A percentile compares a stretch with the other conserved stretches of the same genome.
Conservation (phyloP, 306 rosid genomes). For the Vigna trinervia region DNA sequence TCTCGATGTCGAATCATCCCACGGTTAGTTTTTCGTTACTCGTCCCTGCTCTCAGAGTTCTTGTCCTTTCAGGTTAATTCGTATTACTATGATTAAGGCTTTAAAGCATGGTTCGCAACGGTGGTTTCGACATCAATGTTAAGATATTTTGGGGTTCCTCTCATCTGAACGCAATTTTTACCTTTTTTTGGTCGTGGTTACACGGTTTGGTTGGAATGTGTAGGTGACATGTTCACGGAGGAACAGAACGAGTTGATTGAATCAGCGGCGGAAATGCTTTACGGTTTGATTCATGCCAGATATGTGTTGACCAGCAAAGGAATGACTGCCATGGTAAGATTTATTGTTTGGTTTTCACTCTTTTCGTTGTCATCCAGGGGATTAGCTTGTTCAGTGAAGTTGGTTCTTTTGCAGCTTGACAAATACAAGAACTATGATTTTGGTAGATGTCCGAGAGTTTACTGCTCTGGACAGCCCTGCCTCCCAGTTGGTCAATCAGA, state of each 20-base stretch:
- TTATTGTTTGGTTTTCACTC: not conserved
- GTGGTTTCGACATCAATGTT: not conserved
- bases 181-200: not conserved
- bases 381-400: constrained; percentile 31
- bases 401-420: constrained; percentile 70
- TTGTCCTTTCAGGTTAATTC: constrained; percentile 20
- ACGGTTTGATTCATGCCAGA: constrained; percentile 94
- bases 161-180: not conserved
- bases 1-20: constrained; percentile 97
- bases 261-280: constrained; percentile 99
- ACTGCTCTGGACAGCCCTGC: constrained; percentile 99
- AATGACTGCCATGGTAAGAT: constrained; percentile 90
- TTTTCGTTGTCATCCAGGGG: constrained; percentile 13
- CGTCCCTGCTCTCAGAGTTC: not conserved
- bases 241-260: constrained; percentile 97
- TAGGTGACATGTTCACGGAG: constrained; percentile 98
- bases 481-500: constrained; percentile 99
- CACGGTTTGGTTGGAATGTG: constrained; percentile 38
- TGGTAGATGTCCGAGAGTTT: constrained; percentile 99
- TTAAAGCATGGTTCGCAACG: not conserved
- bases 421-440: constrained; percentile 95
- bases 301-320: constrained; percentile 95
- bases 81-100: not conserved
- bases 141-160: not conserved
- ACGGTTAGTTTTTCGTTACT: constrained; percentile 60